Evolutionary conservation across 257 asterid species (phyloP).

Genomic region (Fraxinus cuspidata): DNA sequence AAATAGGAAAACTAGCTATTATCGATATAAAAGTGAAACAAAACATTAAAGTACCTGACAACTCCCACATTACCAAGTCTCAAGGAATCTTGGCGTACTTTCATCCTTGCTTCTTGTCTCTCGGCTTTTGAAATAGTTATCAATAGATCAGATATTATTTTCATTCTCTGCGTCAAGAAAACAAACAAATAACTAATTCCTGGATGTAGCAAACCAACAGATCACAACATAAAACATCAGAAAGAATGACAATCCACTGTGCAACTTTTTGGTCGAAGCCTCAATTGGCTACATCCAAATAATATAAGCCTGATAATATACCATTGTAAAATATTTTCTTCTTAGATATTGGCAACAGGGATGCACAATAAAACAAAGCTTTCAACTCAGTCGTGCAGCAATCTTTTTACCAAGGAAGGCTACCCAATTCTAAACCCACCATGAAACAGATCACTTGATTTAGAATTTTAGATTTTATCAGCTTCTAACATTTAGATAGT

Average conservation of each 20-base stretch:
- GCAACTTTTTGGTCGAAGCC: background rate
- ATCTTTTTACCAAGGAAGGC: conserved; percentile 1
- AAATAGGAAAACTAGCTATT: background rate
- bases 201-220: conserved; percentile 27
- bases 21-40: background rate
- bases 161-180: conserved; percentile 68
- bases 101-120: conserved; percentile 97
- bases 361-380: conserved; percentile 6
- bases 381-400: conserved; percentile 4
- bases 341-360: background rate
- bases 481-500: background rate
- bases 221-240: conserved; percentile 3
- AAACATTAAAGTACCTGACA: conserved; percentile 56
- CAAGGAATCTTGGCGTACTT: conserved; percentile 87
- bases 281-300: background rate
- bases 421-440: conserved; percentile 8
- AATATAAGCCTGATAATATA: background rate
- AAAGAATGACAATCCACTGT: conserved; percentile 16
- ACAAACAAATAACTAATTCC: conserved; percentile 20
- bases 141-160: conserved; percentile 82
- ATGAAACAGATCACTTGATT: background rate
- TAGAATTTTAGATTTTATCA: background rate
- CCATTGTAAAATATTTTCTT: background rate
- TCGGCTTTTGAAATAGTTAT: conserved; percentile 95
- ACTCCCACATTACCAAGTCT: conserved; percentile 97